Evolutionary conservation across 1,284 basidiomycete genomes (phyloP).

Genomic region (Volvariella surrecta): DNA sequence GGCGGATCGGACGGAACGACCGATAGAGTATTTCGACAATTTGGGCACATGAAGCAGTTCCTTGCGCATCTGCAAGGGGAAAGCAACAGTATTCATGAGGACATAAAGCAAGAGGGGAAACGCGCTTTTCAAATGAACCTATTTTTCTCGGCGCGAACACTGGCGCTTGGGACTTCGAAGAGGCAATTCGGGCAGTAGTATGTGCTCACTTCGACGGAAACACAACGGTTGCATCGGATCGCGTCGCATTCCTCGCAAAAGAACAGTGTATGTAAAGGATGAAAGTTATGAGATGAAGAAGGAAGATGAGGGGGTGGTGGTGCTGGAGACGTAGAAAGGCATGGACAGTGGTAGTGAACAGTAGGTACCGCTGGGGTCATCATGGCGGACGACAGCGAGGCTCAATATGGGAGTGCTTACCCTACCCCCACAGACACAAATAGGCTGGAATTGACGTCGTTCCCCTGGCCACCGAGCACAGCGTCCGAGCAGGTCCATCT

Average conservation of each 20-base stretch:
- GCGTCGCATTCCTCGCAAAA: conserved; percentile 99
- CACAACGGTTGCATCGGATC: conserved; percentile 88
- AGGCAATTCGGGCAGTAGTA: conserved; percentile 98
- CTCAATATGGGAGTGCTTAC: too few relatives aligned
- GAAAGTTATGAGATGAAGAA: conserved; percentile 71
- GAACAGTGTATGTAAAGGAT: conserved; percentile 80
- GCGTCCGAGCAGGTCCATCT: too few relatives aligned
- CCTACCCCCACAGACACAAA: too few relatives aligned
- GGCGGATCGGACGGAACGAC: conserved; percentile 84
- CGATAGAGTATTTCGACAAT: conserved; percentile 82
- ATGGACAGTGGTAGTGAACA: conserved; percentile 67
- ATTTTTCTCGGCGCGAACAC: conserved; percentile 93
- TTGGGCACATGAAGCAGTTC: conserved; percentile 95
- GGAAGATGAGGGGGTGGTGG: conserved; percentile 70
- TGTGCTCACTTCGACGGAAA: conserved; percentile 86
- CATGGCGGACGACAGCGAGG: too few relatives aligned
- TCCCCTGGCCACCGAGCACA: too few relatives aligned
- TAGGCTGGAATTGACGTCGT: too few relatives aligned
- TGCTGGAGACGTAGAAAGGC: conserved; percentile 38
- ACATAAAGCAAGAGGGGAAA: background rate
- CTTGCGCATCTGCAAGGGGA: conserved; percentile 73
- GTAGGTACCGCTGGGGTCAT: conserved; percentile 33
- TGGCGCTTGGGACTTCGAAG: conserved; percentile 97
- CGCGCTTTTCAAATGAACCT: conserved; percentile 37
- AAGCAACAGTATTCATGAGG: background rate